Evolutionary conservation across 495 filamentous ascomycete species (phyloP).

Genomic region (Amphirosellinia nigrospora): DNA sequence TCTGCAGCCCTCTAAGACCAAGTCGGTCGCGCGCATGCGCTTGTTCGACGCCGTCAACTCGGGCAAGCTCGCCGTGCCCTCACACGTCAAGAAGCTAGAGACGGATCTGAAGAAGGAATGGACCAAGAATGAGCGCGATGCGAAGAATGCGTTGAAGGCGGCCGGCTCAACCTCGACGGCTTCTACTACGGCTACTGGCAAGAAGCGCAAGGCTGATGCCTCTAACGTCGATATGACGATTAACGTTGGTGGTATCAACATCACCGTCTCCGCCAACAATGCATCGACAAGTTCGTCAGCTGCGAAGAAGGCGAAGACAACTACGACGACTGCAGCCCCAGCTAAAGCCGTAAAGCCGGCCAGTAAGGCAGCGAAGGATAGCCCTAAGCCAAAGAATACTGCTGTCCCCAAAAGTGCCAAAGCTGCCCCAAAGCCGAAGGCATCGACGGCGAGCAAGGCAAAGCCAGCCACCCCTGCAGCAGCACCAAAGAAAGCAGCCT

Average conservation of each 20-base stretch:
- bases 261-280: slow-evolving; percentile 32
- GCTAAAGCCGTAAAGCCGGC: slow-evolving; percentile 26
- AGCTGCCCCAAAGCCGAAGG: slow-evolving; percentile 23
- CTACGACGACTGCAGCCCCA: slow-evolving; percentile 25
- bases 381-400: slow-evolving; percentile 27
- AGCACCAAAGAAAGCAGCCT: neutral
- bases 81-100: slow-evolving; percentile 51
- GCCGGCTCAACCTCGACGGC: neutral
- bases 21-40: slow-evolving; percentile 62
- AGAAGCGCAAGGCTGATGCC: slow-evolving; percentile 44
- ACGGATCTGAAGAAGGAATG: slow-evolving; percentile 60
- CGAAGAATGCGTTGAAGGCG: slow-evolving; percentile 45
- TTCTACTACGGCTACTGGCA: slow-evolving; percentile 23
- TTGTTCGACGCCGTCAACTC: slow-evolving; percentile 57
- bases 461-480: slow-evolving; percentile 26
- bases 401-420: slow-evolving; percentile 31
- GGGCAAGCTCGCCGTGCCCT: slow-evolving; percentile 39
- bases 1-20: slow-evolving; percentile 56
- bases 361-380: slow-evolving; percentile 33
- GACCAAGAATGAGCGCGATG: slow-evolving; percentile 52
- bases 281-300: slow-evolving; percentile 8
- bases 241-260: slow-evolving; percentile 33
- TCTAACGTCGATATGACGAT: slow-evolving; percentile 32
- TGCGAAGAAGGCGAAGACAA: slow-evolving; percentile 31
- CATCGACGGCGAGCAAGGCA: slow-evolving; percentile 28